Evolutionary conservation across 352 stramenopile species (phyloP), one percentile per base, ranked within the genome.

Genomic region (Globisporangium recalcitrans): DNA sequence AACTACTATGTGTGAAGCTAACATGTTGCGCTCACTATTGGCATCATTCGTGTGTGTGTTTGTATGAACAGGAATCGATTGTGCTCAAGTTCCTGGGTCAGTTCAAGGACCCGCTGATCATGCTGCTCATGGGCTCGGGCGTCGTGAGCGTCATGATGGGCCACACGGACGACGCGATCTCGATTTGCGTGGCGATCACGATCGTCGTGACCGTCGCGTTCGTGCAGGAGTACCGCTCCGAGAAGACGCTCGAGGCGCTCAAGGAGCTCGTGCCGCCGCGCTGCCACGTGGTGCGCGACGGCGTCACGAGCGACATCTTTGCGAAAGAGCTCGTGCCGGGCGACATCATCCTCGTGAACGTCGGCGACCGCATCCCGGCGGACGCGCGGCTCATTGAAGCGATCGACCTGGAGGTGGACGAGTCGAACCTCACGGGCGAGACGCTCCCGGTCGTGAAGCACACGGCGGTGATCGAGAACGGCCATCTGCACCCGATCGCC

Each of bases 141-240:
- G 69, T 78, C 4, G 80, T 99, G 53, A 98, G 91, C 38, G 70
- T 98, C 11, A 58, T 88, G 44, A 91, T 99, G 71, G 90, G 94
- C 32, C 96, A 99, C 72, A 91, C 83, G 11, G 90, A 98, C 53
- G 97, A 99, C 72, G 97, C 96, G 21, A 84, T 99, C 27, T 97
- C 86, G 52, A 99, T 99, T 65, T 86, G 82, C 11, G 85, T 98
- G 29, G 97, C 97, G 32, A 89, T 99, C 61, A 87, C 93, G 34
- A 99, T 99, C 69, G 97, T 99, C n/a, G 91, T 93, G 19, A 90
- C 96, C 1, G 96, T 99, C n/a, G 96, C 94, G 16, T 98, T 97
- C 55, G 81, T 99, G 47, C 85, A 94, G 61, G 83, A 94, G 58
- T 94, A 94, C 64, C 83, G 83, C 11, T 91, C 80, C 1, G 85